Evolutionary conservation across 31 red algal species (phyloP), one percentile per base, ranked within the genome.

Genomic region (Asparagopsis taxiformis): DNA sequence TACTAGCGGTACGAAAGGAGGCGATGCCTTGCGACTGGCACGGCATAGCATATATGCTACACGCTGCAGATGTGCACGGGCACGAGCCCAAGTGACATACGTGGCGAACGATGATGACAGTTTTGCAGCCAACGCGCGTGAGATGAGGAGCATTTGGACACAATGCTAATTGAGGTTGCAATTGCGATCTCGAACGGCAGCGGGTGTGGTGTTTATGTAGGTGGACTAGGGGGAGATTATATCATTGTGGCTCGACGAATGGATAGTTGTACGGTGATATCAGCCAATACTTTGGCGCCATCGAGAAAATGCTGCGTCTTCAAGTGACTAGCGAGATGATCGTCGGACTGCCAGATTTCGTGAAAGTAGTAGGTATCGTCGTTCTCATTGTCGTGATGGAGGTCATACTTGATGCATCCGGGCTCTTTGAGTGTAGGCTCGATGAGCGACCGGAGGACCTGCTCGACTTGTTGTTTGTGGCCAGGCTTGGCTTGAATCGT

Each of bases 301-400:
- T 82, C 65, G 2, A 28, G 3, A 22, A 32, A 71, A 52, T 82
- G 77, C 26, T n/a, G 4, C 22, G 77, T 61, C 53, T 82, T 16
- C 50, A 24, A 59, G 39, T 82, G 77, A 33, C 25, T 38, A 23
- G 49, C 33, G 53, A 82, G 55, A 59, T 82, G 63, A 22, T 62
- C 30, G 55, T 62, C 46, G 20, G 77, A 71, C 62, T 31, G 49
- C 77, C 77, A 82, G 15, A 53, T 82, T 29, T 82, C 77, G 29
- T 70, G 55, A 26, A 82, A 49, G 17, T 71, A 54, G 28, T 71
- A 34, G 11, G 43, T 51, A 1, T 59, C 63, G 23, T 11, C 22
- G 29, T 34, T n/a, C 20, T 82, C 65, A 10, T 29, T 20, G 23
- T 50, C 77, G 19, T 35, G 17, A 37, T 70, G 56, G 20, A 68